Base-by-base conservation (phyloP, 768 basidiomycete genomes). In the Xerocomus potaroensis region DNA sequence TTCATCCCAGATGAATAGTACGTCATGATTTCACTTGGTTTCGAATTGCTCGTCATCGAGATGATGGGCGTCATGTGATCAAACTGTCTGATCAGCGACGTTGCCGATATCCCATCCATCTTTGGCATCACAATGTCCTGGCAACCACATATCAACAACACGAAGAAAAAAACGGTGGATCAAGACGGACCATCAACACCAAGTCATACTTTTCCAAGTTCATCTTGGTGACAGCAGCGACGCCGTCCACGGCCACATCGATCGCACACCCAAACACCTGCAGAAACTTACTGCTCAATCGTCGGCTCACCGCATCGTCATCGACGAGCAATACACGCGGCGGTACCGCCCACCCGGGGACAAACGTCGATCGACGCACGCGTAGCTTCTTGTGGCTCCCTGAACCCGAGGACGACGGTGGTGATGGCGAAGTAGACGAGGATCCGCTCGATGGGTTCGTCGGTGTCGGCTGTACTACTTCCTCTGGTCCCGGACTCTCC, bases 91-190 rank as follows among this genome's bases (percentile, higher is more conserved):
- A 98, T 96, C 57, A 97, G 67, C 47, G 84, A 91, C 30, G 95
- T 97, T 9, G 95, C 95, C 3, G 85, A 84, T 22, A 93, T 82
- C 23, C 92, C 91, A 52, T 92, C 84, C 57, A 90, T 70, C 63
- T 87, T 86, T 3, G 87, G 84, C 87, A 97, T 95, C 49, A 96
- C 90, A 50, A 98, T 96, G 58, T 97, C 95, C 91, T 92, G 11
- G n/a, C 18, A 12, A 30, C 47, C 3, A 21, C 47, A 6, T 14
- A 10, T 47, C 8, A 47, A 8, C 6, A 18, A 26, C 43, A 14
- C 7, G 12, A 29, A 38, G 10, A 21, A 16, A 19, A 2, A 24
- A 31, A 16, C 12, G 6, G 15, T 7, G 12, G 35, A 31, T 44
- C 12, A 2, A n/a, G 14, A 73, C 81, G 34, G 54, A 89, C 90